Base-by-base conservation (phyloP, 2,329 filamentous ascomycete genomes). In the Pseudopyricularia cyperi region DNA sequence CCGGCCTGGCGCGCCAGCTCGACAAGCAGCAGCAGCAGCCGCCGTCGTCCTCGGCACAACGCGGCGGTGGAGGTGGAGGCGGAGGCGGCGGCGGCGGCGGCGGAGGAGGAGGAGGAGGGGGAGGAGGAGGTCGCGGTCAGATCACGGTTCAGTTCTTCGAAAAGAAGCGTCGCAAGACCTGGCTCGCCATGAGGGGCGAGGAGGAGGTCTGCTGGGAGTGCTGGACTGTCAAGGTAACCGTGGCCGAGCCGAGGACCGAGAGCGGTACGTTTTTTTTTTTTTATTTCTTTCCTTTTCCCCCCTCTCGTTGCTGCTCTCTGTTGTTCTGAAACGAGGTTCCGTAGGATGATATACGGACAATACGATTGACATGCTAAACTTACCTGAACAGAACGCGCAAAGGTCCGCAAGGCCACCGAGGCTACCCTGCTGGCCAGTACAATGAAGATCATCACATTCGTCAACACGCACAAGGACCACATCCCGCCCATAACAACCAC, bases 201-300 rank as follows among this genome's bases (percentile, higher is more conserved):
- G 90, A 97, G 65, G 90, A 96, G 66, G 82, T 96, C 17, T 95
- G 89, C 66, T 98, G 93, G 93, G 93, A 97, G 74, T 83, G 82
- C 62, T 98, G 93, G 93, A 89, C 87, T 46, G 71, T 98, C 58
- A 88, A 94, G 67, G 87, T 97, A 50, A 94, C 89, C n/a, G 82
- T 96, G 52, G 88, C 89, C 9, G 89, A 89, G 60, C 90, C 91
- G 30, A 75, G 85, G 62, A 95, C 88, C 11, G 91, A 97, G 62
- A 87, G 82, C 57, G 89, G 89, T 94, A 71, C 60, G 82, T 64
- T 44, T 17, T 48, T 52, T 46, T 17, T 7, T 52, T 53, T 24
- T 14, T 55, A 50, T 37, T 26, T 11, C 42, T 47, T 55, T 52
- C 17, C 50, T 24, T 8, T 32, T 19, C 47, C 26, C 39, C 26